Evolutionary conservation across 2,329 filamentous ascomycete genomes (phyloP), one percentile per base, ranked within the genome.

Genomic region (Fusarium protoensiforme): DNA sequence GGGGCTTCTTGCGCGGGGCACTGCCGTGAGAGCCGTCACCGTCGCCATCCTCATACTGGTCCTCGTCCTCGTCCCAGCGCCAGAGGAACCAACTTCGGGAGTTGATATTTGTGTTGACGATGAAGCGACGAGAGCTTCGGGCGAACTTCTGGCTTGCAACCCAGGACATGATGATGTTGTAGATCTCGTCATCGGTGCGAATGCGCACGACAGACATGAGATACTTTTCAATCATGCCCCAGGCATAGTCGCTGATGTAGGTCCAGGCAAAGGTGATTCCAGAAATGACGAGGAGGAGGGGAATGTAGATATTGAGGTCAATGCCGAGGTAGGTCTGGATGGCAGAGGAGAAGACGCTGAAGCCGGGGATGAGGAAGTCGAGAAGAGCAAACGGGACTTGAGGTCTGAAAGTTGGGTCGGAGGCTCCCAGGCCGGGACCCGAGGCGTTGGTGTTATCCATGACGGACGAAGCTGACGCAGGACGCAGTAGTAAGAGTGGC

Each of bases 101-200:
- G 75, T 86, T 88, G 38, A 91, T 78, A 74, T 88, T 89, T 7
- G 90, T 92, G 77, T 91, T 92, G 43, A 90, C 92, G 13, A 93
- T 86, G 72, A 93, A 92, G 51, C 87, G 86, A 16, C 90, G 89
- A 0, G 91, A 88, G 7, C 84, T 82, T 68, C 88, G 86, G 22
- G 90, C 86, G 72, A 93, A 93, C 5, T 83, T 80, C 80, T 94
- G 92, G 36, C 84, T 81, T 2, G 91, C 86, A 3, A 93, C 86
- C 92, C 92, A 94, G 29, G 85, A 86, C 90, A 93, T 93, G 43
- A 93, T 77, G 76, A 93, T 92, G 77, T 91, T 91, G 83, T 93
- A 94, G 65, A 92, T 89, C 78, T 94, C 92, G 75, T 94, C 92
- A 65, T 93, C 91, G 31, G 89, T 87, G 51, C 90, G 87, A 41